Base-by-base conservation (phyloP, 2,329 filamentous ascomycete species). In the Trematosphaeria pertusa region DNA sequence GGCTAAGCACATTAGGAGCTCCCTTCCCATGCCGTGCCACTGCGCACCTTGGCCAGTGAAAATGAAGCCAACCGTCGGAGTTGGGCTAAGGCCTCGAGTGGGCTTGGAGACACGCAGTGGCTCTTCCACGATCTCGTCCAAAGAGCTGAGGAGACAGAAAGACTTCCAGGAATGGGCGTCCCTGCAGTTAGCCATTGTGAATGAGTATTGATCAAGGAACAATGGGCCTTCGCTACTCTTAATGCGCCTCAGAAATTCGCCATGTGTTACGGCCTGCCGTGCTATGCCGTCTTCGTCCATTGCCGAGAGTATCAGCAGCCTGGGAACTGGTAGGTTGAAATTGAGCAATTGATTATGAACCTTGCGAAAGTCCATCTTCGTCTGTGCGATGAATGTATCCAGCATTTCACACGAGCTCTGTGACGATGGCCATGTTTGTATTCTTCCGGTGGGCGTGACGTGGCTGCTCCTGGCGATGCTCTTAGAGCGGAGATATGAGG, bases 21-120 rank as follows among this genome's bases (percentile, higher is more conserved):
- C 44, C 3, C 18, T 21, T 2, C 44, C 46, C 58, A 62, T 59
- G 6, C 20, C 31, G 6, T 12, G 8, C 55, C 54, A 61, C 28
- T 61, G 58, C 9, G 56, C 50, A 6, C 58, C 58, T 28, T 61
- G 58, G 3, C 58, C 58, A 2, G 58, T 61, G 31, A 58, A 61
- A 4, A 59, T 37, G 21, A 61, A 46, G 19, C 36, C 20, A 36
- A 31, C 15, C 3, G 19, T 33, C 10, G 37, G 28, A 10, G 42
- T 12, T 4, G 12, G n/a, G 5, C 12, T 8, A 17, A 33, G 14
- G 14, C 18, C 8, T 26, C 34, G 28, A 3, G 8, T 22, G 21
- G 40, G 4, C 17, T 17, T 24, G 2, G n/a, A n/a, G 20, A 30
- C 7, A 22, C 20, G 12, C 19, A 31, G 4, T 11, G 6, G 6